Base-by-base conservation (phyloP, 169 alveolate genomes). In the Eimeria sp. region DNA sequence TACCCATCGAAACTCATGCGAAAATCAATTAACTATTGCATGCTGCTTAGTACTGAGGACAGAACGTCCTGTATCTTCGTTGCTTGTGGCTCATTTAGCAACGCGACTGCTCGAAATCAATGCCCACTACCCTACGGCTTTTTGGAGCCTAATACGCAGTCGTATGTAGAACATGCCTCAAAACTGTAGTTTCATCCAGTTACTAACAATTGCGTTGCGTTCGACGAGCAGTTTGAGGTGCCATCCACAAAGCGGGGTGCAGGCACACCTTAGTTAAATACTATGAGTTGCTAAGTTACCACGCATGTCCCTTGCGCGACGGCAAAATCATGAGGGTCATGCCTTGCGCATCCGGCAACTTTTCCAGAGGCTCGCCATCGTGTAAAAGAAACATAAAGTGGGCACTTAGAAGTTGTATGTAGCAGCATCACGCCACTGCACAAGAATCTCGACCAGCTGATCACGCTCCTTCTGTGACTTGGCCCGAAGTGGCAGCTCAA, bases 391-490 rank as follows among this genome's bases (percentile, higher is more conserved):
- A 9, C 86, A 47, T 49, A 18, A 22, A 80, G 16, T 47, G 1
- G 90, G 16, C 67, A 75, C 49, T 94, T 51, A 97, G 72, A 97
- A 98, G 96, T 98, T 98, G 97, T 98, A 98, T 11, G 99, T 97
- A 14, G 99, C 98, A 13, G 99, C 99, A 82, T 98, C 99, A 72
- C 99, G 98, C 99, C 99, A 98, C 96, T 98, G 98, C 22, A 98
- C 98, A 63, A 98, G 92, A 63, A 97, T 95, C 87, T 98, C 99
- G 54, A 98, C 99, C 34, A 98, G 84, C 25, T 97, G 97, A 45
- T 98, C 99, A 67, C 99, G 97, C 86, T 98, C 99, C 89, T 98
- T 98, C 95, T 97, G 97, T 58, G 97, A 95, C 97, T 98, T 98
- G 63, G 98, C 97, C 94, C 97, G 97, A 67, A 98, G 94, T 5